Evolutionary conservation across 2,329 filamentous ascomycete genomes (phyloP).

Genomic region (Pseudopyrenochaeta lycopersici): DNA sequence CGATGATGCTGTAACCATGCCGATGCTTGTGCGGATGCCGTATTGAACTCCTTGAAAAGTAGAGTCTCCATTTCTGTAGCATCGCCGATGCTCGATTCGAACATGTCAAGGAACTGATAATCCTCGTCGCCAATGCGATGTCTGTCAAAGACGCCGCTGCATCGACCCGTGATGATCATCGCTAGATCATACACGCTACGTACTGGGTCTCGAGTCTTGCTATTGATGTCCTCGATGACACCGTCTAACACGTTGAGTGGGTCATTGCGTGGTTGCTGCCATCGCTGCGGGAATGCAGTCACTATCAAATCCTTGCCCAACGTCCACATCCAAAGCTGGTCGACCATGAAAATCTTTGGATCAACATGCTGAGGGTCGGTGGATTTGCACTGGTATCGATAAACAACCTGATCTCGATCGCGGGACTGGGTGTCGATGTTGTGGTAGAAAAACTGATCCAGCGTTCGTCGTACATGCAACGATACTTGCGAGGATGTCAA

Average conservation of each 20-base stretch:
- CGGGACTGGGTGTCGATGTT: conserved; percentile 68
- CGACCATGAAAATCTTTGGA: conserved; percentile 72
- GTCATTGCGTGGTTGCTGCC: conserved; percentile 69
- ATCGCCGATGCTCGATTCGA: conserved; percentile 68
- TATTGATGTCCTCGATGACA: conserved; percentile 72
- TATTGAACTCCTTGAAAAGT: conserved; percentile 69
- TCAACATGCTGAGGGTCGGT: conserved; percentile 51
- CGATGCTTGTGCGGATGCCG: conserved; percentile 65
- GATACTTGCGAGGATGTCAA: conserved; percentile 55
- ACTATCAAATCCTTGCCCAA: conserved; percentile 67
- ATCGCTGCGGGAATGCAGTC: conserved; percentile 66
- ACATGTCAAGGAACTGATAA: conserved; percentile 73
- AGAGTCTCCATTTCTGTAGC: conserved; percentile 60
- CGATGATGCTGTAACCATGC: conserved; percentile 63
- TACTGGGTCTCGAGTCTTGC: conserved; percentile 68
- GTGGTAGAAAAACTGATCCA: conserved; percentile 73
- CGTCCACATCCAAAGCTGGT: conserved; percentile 74
- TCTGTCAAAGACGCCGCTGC: conserved; percentile 68
- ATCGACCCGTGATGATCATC: conserved; percentile 67
- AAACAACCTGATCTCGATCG: conserved; percentile 72
- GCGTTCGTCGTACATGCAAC: conserved; percentile 68
- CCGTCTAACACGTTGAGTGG: conserved; percentile 70
- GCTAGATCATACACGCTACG: conserved; percentile 70
- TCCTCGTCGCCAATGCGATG: conserved; percentile 66
- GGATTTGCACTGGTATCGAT: conserved; percentile 62